Evolutionary conservation across 2,329 filamentous ascomycete species (phyloP).

Genomic region (Albophoma yamanashiensis): DNA sequence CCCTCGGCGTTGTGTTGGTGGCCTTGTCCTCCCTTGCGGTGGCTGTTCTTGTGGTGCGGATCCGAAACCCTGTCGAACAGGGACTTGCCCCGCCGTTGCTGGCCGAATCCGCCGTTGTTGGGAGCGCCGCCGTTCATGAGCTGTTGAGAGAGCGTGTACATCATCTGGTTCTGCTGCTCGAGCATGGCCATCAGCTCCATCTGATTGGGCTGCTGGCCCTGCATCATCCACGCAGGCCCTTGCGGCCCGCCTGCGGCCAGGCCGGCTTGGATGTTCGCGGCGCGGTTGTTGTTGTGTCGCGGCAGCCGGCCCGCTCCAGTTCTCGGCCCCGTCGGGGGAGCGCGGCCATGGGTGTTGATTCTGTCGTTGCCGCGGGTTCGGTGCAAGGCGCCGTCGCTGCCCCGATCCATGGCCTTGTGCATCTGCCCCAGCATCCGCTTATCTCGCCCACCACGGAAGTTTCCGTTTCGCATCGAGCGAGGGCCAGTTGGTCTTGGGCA

Average conservation of each 20-base stretch:
- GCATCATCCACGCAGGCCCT: conserved; percentile 37
- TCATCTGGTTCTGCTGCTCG: conserved; percentile 80
- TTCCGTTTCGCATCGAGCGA: conserved; percentile 81
- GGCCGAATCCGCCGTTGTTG: conserved; percentile 29
- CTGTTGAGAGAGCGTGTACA: conserved; percentile 62
- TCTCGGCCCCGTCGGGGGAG: conserved; percentile 61
- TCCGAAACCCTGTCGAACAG: conserved; percentile 65
- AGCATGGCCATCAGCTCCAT: conserved; percentile 61
- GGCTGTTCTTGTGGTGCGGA: conserved; percentile 29
- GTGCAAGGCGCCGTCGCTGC: conserved; percentile 65
- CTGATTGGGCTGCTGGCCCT: conserved; percentile 35
- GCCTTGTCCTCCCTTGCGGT: conserved; percentile 36
- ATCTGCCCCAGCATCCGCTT: conserved; percentile 81
- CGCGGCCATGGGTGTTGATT: conserved; percentile 68
- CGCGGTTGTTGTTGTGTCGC: conserved; percentile 24
- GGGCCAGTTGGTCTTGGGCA: conserved; percentile 73
- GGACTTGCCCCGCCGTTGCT: conserved; percentile 41
- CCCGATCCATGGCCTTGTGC: conserved; percentile 71
- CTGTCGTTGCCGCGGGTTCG: conserved; percentile 68
- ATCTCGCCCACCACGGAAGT: conserved; percentile 49
- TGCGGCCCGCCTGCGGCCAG: conserved; percentile 25
- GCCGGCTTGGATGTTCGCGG: conserved; percentile 38
- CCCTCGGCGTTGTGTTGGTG: conserved; percentile 25
- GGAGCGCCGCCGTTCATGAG: conserved; percentile 42
- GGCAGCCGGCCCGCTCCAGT: conserved; percentile 38